Conservation (phyloP, 140 eudicot genomes). For the Flaveria floridana region DNA sequence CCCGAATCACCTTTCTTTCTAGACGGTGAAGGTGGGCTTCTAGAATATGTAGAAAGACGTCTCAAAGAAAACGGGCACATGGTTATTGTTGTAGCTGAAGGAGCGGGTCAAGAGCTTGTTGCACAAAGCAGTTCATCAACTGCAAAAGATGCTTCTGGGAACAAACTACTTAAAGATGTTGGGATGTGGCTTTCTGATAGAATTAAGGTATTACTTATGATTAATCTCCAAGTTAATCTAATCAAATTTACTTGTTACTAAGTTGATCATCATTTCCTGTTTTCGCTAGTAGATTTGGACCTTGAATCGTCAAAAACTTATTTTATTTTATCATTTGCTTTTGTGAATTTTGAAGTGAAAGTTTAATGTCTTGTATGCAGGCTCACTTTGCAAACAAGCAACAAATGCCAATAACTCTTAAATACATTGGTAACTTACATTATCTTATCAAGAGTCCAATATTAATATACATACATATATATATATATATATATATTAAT, state of each 20-base stretch:
- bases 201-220: conserved; percentile 56
- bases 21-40: conserved; percentile 84
- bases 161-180: conserved; percentile 75
- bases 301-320: neutral
- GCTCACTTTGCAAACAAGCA: conserved; percentile 54
- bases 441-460: neutral
- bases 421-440: conserved; percentile 55
- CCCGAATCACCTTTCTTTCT: conserved; percentile 93
- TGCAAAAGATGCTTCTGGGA: conserved; percentile 84
- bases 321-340: neutral
- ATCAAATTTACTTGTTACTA: neutral
- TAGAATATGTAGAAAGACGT: conserved; percentile 61
- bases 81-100: conserved; percentile 96
- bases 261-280: neutral
- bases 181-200: conserved; percentile 85
- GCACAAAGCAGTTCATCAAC: conserved; percentile 35
- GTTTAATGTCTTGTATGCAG: conserved; percentile 40
- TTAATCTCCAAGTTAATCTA: conserved; percentile 20
- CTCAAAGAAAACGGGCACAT: conserved; percentile 94
- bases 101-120: conserved; percentile 94
- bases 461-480: neutral
- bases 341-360: neutral
- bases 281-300: conserved; percentile 1
- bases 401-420: conserved; percentile 53
- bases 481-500: no score